A percentile compares a stretch with the other conserved stretches of the same genome.
phyloP scores from a whole-genome alignment of 169 alveolate species.

The Eimeria sp. region DNA sequence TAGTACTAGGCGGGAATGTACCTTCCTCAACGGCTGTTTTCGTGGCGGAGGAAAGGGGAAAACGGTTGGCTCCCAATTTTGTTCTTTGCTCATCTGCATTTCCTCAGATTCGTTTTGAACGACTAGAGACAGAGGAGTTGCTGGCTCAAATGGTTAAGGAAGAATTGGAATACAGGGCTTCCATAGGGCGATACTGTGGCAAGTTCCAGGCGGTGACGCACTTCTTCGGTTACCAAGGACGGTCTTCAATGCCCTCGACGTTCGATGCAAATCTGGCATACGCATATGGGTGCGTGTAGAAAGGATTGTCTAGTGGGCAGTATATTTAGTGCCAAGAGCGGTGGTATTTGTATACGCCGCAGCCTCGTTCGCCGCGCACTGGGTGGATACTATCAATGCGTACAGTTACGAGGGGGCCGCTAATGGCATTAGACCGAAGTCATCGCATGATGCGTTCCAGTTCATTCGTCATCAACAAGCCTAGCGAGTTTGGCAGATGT shows the following conservation, averaged over 20 bases:
- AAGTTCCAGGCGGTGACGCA: constrained; percentile 97
- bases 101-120: constrained; percentile 84
- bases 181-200: constrained; percentile 91
- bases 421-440: background rate
- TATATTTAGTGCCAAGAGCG: background rate
- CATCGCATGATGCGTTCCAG: background rate
- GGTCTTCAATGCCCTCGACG: constrained; percentile 98
- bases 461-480: background rate
- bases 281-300: constrained; percentile 93
- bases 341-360: background rate
- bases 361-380: background rate
- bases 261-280: constrained; percentile 97
- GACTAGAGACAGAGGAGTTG: constrained; percentile 97
- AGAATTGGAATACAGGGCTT: constrained; percentile 92
- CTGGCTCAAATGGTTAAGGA: constrained; percentile 96
- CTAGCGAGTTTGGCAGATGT: background rate
- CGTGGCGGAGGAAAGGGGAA: background rate
- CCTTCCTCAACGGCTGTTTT: background rate
- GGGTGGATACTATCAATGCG: background rate
- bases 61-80: background rate
- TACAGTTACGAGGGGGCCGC: background rate
- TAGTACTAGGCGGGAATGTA: background rate
- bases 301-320: background rate
- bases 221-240: constrained; percentile 99
- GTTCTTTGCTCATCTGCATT: background rate